Base-by-base conservation (phyloP, 2,329 filamentous ascomycete genomes). In the Colletotrichum limetticola region DNA sequence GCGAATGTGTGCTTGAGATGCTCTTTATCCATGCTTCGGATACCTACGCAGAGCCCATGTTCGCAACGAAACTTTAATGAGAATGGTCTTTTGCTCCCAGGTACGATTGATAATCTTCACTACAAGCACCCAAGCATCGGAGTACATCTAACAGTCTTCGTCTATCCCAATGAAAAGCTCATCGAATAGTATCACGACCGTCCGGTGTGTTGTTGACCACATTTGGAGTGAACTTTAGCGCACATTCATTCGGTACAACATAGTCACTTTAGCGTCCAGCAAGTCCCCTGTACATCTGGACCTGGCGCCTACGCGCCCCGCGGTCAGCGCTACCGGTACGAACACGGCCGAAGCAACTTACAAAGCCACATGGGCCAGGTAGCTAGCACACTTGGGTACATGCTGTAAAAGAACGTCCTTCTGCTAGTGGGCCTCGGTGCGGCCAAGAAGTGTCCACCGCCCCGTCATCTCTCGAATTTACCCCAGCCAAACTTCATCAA, bases 191-290 rank as follows among this genome's bases (percentile, higher is more conserved):
- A 35, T 30, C 4, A 9, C 55, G 12, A 5, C 37, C 32, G 16
- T 19, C 26, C 42, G n/a, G 52, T 30, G 24, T 6, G 37, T 9
- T 9, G 11, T 26, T 24, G 49, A 24, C 28, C 26, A 60, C 12
- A 22, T 37, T 3, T 24, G n/a, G 26, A 14, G 8, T 11, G 12
- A 35, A 66, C 16, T 16, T 30, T 63, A 58, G 53, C n/a, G 53
- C 37, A 16, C 52, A 58, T 5, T 28, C 1, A 58, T 5, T 28
- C 1, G 11, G 56, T 22, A 14, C 67, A 14, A 22, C 32, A 30
- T 56, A 60, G 68, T 60, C 19, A 24, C 37, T 60, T 42, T 56
- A 55, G 68, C 42, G 55, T 28, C 62, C 19, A 32, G 55, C 42
- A 66, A 30, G 56, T 22, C 30, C 68, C 68, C 56, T 71, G 68